Percentiles rank a stretch among this genome's conserved stretches.
Evolutionary conservation across 2,329 filamentous ascomycete species (phyloP).

Genomic region (Elsinoe fawcettii): DNA sequence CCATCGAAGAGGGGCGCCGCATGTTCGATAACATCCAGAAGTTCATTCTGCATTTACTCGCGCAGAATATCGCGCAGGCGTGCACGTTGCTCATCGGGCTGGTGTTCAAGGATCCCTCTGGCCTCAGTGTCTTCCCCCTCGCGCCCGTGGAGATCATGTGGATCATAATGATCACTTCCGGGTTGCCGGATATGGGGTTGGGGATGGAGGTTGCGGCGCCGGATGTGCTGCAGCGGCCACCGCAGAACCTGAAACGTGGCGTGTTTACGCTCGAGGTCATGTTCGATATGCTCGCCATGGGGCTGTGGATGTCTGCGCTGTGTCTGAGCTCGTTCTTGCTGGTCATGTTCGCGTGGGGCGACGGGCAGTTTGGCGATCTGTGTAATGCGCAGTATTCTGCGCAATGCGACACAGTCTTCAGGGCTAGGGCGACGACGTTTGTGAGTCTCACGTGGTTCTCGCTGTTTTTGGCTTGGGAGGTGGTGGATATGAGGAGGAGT

Average conservation of each 20-base stretch:
- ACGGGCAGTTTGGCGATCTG: slow-evolving; percentile 38
- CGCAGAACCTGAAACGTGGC: slow-evolving; percentile 59
- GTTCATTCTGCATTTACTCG: slow-evolving; percentile 70
- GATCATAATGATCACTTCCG: slow-evolving; percentile 91
- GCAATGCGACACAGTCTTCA: slow-evolving; percentile 57
- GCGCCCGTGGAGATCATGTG: slow-evolving; percentile 80
- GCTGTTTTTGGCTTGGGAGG: slow-evolving; percentile 71
- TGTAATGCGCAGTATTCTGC: slow-evolving; percentile 54
- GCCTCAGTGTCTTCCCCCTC: slow-evolving; percentile 73
- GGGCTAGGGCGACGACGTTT: slow-evolving; percentile 65
- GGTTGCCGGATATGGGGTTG: slow-evolving; percentile 79
- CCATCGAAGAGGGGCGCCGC: slow-evolving; percentile 70
- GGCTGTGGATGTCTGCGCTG: slow-evolving; percentile 66
- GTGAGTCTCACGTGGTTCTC: slow-evolving; percentile 69
- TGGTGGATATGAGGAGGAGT: slow-evolving; percentile 62
- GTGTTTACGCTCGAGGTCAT: slow-evolving; percentile 74
- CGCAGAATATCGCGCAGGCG: slow-evolving; percentile 76
- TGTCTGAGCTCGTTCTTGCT: slow-evolving; percentile 55
- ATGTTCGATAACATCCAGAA: slow-evolving; percentile 87
- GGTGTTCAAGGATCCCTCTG: slow-evolving; percentile 62
- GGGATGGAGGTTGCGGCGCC: slow-evolving; percentile 68
- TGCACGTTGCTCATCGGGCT: slow-evolving; percentile 71
- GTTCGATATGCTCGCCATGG: slow-evolving; percentile 72
- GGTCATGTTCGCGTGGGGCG: slow-evolving; percentile 55
- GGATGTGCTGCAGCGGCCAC: slow-evolving; percentile 73